A percentile compares a stretch with the other conserved stretches of the same genome.
These are phyloP conservation scores for Peronospora destructor DNA, from an alignment of 352 stramenopile genomes.

Conservation along the genomic window DNA sequence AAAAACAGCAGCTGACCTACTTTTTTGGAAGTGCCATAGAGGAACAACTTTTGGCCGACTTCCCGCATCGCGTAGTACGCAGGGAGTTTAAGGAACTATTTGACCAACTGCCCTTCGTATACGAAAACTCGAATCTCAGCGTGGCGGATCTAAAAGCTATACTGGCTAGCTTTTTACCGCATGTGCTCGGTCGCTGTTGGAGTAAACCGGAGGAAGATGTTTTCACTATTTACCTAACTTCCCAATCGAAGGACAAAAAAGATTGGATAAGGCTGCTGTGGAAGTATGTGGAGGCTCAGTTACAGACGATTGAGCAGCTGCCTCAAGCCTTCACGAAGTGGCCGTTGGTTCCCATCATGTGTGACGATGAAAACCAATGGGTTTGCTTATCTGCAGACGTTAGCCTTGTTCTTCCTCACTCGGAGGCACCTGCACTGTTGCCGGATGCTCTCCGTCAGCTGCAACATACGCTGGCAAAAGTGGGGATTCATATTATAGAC, in stretches of 20 bases:
- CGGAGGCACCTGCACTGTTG: constrained; percentile 7
- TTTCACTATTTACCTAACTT: constrained; percentile 22
- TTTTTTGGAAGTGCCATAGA: constrained; percentile 45
- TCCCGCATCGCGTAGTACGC: constrained; percentile 34
- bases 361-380: constrained; percentile 26
- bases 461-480: constrained; percentile 27
- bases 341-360: constrained; percentile 38
- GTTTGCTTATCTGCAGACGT: constrained; percentile 25
- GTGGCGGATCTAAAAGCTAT: constrained; percentile 29
- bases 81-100: constrained; percentile 39
- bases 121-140: constrained; percentile 42
- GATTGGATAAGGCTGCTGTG: constrained; percentile 50
- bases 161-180: constrained; percentile 36
- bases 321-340: constrained; percentile 29
- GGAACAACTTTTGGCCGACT: constrained; percentile 41
- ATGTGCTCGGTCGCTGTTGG: constrained; percentile 33
- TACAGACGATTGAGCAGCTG: constrained; percentile 25
- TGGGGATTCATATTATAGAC: constrained; percentile 44
- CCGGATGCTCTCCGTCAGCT: constrained; percentile 16
- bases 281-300: constrained; percentile 39
- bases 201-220: constrained; percentile 22
- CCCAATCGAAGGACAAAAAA: constrained; percentile 11
- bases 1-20: constrained; percentile 16
- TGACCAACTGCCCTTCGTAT: constrained; percentile 35
- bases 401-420: constrained; percentile 33